Evolutionary conservation across 2,329 filamentous ascomycete species (phyloP), one percentile per base, ranked within the genome.

Genomic region (Alternaria dauci): DNA sequence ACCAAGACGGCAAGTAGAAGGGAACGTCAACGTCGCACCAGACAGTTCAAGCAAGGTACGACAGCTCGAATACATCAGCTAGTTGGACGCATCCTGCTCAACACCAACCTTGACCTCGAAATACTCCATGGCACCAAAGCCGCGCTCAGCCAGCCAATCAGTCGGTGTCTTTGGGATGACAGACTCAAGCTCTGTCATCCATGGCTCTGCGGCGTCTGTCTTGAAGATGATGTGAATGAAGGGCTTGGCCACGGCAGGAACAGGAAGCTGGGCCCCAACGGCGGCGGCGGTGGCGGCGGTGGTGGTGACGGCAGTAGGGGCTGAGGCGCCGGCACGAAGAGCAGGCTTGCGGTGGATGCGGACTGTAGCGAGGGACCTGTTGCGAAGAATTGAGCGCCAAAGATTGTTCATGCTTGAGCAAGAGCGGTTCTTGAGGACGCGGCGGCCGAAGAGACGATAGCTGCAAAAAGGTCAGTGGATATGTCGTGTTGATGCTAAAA

Each of bases 401-500:
- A 44, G n/a, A 8, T 25, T 26, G 52, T 73, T 74, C 67, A 74
- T 73, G 3, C 2, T 11, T 5, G 61, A 56, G 55, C 69, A 74
- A 4, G 64, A 58, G 14, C 69, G 65, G 42, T 71, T 67, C 0
- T 23, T 25, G 6, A 68, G 58, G 4, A 76, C 70, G 9, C 55
- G 61, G 25, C 71, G 67, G 6, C 74, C 74, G 46, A 75, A 73
- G 46, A 76, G 67, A 32, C 74, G 71, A 51, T 76, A 75, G 1
- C 71, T 74, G 28, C 4, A n/a, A 32, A 9, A 41, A 8, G 9
- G n/a, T 54, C 12, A 58, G 55, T 23, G n/a, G 8, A 23, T 26
- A 36, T 11, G 18, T 68, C 26, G 62, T 34, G 5, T 47, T 16
- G 16, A 44, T 34, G 32, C 23, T 4, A 38, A 36, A 25, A 8